These are phyloP conservation scores for Glycine soja DNA, from an alignment of 306 rosid genomes.

Conservation along the genomic window DNA sequence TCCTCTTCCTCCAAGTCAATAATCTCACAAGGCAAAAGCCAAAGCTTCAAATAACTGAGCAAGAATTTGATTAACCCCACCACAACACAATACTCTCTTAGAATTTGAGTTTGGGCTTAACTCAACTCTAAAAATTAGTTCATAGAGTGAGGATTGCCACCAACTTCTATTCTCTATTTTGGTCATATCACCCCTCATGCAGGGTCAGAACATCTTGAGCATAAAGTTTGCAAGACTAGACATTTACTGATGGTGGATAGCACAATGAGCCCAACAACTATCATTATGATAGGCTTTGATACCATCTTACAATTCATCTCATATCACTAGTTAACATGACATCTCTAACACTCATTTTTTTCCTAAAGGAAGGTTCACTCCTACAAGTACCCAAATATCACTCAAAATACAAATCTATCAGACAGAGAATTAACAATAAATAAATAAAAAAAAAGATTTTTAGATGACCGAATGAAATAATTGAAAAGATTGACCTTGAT, in stretches of 20 bases:
- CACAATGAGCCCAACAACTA: background rate
- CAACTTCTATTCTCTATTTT: background rate
- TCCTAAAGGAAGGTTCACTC: no score
- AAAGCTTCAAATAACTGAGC: constrained; percentile 6
- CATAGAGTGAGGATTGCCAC: background rate
- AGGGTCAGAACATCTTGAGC: no score
- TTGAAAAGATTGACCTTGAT: constrained; percentile 47
- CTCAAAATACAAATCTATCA: no score
- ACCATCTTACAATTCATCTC: no score
- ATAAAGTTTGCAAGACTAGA: no score
- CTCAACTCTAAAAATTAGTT: background rate
- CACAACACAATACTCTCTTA: background rate
- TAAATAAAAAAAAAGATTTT: background rate
- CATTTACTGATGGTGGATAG: no score
- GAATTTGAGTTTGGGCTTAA: background rate
- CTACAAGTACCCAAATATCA: no score
- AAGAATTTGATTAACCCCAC: constrained; percentile 2
- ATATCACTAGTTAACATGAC: no score
- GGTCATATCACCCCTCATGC: background rate
- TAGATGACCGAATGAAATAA: background rate
- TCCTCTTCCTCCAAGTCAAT: constrained; percentile 17
- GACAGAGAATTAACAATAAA: background rate
- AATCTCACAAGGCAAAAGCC: background rate
- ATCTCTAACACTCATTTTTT: no score
- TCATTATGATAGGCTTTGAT: no score